Conservation (phyloP, 2,329 filamentous ascomycete genomes). For the Ophiognomonia clavigignenti-juglandacearum region DNA sequence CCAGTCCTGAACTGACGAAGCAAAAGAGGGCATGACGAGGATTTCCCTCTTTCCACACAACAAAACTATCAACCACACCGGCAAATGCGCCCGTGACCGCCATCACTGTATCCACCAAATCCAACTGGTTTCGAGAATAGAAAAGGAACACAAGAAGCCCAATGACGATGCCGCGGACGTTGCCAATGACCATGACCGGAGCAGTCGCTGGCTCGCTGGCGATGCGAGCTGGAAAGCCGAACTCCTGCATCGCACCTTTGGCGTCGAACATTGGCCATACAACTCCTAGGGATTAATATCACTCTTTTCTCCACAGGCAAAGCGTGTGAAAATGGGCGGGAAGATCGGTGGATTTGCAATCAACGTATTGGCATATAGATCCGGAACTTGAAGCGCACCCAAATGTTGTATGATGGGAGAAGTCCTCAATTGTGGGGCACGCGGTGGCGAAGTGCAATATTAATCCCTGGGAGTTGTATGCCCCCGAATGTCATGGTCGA, state of each 20-base stretch:
- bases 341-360: too few relatives aligned
- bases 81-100: slow-evolving; percentile 21
- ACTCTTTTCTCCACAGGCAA: too few relatives aligned
- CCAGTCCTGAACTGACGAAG: neutral
- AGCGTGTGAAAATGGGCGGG: too few relatives aligned
- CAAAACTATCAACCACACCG: slow-evolving; percentile 22
- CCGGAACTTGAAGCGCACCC: too few relatives aligned
- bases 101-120: slow-evolving; percentile 20
- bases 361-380: too few relatives aligned
- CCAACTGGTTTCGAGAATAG: slow-evolving; percentile 19
- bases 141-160: slow-evolving; percentile 19
- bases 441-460: too few relatives aligned
- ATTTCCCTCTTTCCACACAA: slow-evolving; percentile 23
- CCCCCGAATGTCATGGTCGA: slow-evolving; percentile 23
- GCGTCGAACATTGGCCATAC: slow-evolving; percentile 21
- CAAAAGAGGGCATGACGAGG: slow-evolving; percentile 7
- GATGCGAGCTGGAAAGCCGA: slow-evolving; percentile 21
- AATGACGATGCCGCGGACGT: slow-evolving; percentile 21
- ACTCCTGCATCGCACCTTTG: slow-evolving; percentile 21
- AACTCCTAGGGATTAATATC: too few relatives aligned
- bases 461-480: too few relatives aligned
- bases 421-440: too few relatives aligned
- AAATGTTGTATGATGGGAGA: too few relatives aligned
- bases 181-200: slow-evolving; percentile 19
- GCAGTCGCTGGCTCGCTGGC: slow-evolving; percentile 17